phyloP scores from a whole-genome alignment of 1,284 basidiomycete genomes.

The Heterobasidion irregulare region DNA sequence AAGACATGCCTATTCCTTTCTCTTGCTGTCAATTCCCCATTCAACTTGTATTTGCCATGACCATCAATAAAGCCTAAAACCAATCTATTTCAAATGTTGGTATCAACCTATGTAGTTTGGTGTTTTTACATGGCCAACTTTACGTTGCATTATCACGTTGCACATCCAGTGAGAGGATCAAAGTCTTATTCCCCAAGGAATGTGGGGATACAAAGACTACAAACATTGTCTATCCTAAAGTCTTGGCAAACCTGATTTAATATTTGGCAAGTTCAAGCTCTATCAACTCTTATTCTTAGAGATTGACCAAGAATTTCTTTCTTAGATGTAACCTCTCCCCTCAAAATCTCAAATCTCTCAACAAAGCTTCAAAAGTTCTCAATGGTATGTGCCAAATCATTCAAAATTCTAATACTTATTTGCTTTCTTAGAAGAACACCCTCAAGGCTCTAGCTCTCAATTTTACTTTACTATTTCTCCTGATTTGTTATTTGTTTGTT shows the following conservation, averaged over 20 bases:
- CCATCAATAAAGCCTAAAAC: conserved; percentile 36
- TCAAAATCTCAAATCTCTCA: too few relatives aligned
- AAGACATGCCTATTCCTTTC: conserved; percentile 17
- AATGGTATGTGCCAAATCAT: too few relatives aligned
- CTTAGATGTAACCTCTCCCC: too few relatives aligned
- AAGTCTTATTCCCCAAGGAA: background rate
- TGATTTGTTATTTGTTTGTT: too few relatives aligned
- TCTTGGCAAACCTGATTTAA: background rate
- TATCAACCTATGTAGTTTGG: conserved; percentile 22
- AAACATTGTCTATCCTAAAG: conserved; percentile 3
- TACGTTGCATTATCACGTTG: conserved; percentile 30
- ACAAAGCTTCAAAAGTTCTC: too few relatives aligned
- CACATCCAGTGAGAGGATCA: conserved; percentile 1
- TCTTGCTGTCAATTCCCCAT: conserved; percentile 28
- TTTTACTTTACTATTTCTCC: too few relatives aligned
- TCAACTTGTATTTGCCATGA: conserved; percentile 30
- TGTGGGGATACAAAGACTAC: background rate
- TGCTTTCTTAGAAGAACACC: too few relatives aligned
- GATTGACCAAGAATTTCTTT: too few relatives aligned
- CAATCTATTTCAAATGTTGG: conserved; percentile 26
- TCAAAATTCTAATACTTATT: too few relatives aligned
- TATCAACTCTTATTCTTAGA: too few relatives aligned
- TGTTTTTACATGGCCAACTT: conserved; percentile 34
- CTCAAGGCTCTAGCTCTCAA: too few relatives aligned
- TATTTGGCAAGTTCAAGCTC: conserved; percentile 13